Percentiles rank a stretch among this genome's conserved stretches.
These are phyloP conservation scores for Geum urbanum DNA, from an alignment of 306 rosid genomes.

Conservation along the genomic window DNA sequence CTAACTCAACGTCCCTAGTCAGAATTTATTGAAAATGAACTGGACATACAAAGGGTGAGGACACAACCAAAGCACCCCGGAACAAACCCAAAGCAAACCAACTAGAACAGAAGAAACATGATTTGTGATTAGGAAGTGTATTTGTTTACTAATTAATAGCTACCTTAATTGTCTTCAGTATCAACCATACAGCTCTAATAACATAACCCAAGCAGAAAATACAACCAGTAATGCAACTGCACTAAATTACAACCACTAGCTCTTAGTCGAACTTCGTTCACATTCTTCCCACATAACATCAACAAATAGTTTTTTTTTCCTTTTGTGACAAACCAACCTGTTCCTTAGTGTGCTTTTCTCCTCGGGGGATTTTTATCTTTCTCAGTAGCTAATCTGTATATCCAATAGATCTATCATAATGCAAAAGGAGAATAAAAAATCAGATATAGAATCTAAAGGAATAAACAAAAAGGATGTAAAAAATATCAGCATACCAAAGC, in stretches of 20 bases:
- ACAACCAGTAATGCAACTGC: background rate
- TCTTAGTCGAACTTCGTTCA: background rate
- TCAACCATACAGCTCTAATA: too few species aligned
- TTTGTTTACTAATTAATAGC: too few species aligned
- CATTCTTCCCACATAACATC: conserved; percentile 1
- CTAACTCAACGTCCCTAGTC: too few species aligned
- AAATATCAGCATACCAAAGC: conserved; percentile 54
- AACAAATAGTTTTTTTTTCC: conserved; percentile 39
- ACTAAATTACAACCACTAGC: background rate
- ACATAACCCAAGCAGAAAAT: too few species aligned
- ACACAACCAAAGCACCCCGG: too few species aligned
- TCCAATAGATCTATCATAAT: conserved; percentile 65
- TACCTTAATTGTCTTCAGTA: too few species aligned
- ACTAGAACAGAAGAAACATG: too few species aligned
- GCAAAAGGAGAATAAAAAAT: conserved; percentile 3
- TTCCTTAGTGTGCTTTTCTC: conserved; percentile 63
- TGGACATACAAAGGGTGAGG: too few species aligned
- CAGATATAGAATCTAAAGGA: background rate
- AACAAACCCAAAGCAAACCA: too few species aligned
- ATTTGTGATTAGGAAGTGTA: too few species aligned
- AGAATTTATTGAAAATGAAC: too few species aligned
- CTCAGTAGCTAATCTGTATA: conserved; percentile 81
- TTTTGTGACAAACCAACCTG: conserved; percentile 10
- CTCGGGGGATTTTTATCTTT: conserved; percentile 63
- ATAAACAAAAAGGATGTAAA: background rate